These are phyloP conservation scores for Talaromyces borbonicus DNA, from an alignment of 495 filamentous ascomycete species.

Conservation along the genomic window DNA sequence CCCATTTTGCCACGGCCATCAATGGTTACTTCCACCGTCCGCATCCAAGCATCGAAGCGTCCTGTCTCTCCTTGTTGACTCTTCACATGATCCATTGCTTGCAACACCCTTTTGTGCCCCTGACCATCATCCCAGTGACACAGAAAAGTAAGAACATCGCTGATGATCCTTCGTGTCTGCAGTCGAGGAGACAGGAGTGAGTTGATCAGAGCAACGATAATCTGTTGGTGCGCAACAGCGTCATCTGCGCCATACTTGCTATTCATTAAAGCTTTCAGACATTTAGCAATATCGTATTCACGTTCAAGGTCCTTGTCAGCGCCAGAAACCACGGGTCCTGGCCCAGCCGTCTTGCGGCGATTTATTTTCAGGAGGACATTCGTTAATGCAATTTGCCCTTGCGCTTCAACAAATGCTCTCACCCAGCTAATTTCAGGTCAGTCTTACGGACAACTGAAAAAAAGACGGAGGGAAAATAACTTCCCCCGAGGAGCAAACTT, in stretches of 20 bases:
- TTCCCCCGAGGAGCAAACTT: too few relatives aligned
- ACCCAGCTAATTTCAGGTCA: slow-evolving; percentile 58
- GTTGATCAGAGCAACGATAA: slow-evolving; percentile 78
- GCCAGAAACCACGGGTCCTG: slow-evolving; percentile 50
- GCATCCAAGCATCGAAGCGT: slow-evolving; percentile 97
- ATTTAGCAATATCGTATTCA: slow-evolving; percentile 97
- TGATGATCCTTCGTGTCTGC: slow-evolving; percentile 88
- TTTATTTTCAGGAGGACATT: slow-evolving; percentile 92
- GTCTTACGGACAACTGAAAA: background rate
- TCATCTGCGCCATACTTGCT: slow-evolving; percentile 98
- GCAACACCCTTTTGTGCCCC: slow-evolving; percentile 89
- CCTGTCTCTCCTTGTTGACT: slow-evolving; percentile 84
- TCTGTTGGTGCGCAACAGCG: slow-evolving; percentile 81
- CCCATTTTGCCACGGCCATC: slow-evolving; percentile 98
- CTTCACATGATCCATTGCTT: slow-evolving; percentile 89
- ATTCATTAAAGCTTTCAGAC: slow-evolving; percentile 94
- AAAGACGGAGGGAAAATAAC: background rate
- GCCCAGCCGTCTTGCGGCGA: slow-evolving; percentile 67
- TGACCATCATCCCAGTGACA: slow-evolving; percentile 94
- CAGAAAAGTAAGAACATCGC: slow-evolving; percentile 91
- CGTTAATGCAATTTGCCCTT: slow-evolving; percentile 92
- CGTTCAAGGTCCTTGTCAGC: slow-evolving; percentile 83
- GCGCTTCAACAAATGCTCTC: slow-evolving; percentile 89
- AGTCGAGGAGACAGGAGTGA: slow-evolving; percentile 83
- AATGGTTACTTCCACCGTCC: slow-evolving; percentile 92